Evolutionary conservation across 2,329 filamentous ascomycete genomes (phyloP), one percentile per base, ranked within the genome.

Genomic region (Zasmidium citrigriseum): DNA sequence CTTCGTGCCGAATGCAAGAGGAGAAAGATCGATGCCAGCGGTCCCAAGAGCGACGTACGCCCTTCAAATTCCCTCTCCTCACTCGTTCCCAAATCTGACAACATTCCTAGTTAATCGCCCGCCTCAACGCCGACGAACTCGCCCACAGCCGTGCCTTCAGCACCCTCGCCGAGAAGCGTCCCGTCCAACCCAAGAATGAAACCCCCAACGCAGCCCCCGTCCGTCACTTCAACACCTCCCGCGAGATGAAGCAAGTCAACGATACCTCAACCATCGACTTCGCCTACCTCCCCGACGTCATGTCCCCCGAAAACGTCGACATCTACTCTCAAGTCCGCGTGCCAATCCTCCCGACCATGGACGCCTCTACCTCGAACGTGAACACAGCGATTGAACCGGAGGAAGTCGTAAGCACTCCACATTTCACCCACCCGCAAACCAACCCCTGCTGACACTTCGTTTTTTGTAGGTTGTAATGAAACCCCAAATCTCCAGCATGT

Each of bases 191-290:
- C 50, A 57, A 67, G 49, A 57, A 62, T 2, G 48, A 63, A 12
- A 25, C 67, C 4, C 64, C 70, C 54, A 69, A 67, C 57, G 64
- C 72, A 53, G 64, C 46, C 25, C 21, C 22, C 41, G 45, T 38
- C 73, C 81, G 84, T 56, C 78, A 82, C 68, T 86, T 88, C 80
- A 87, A 87, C 75, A 86, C 84, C 60, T 84, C 80, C 62, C 82
- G 82, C 60, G 73, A 78, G 60, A 74, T 80, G 54, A 86, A 86
- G 70, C 74, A 82, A 24, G 77, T 82, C 62, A 79, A 82, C 54
- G 85, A 87, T 74, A 76, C 73, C 59, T 86, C 83, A 44, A 85
- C 84, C 45, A 83, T 88, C 59, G 85, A 88, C 76, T 86, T 87
- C 68, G 80, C 81, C 66, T 86, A 82, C 75, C 77, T 87, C 64